These are phyloP conservation scores for Scutellaria minor DNA, from an alignment of 257 asterid genomes.

Conservation along the genomic window DNA sequence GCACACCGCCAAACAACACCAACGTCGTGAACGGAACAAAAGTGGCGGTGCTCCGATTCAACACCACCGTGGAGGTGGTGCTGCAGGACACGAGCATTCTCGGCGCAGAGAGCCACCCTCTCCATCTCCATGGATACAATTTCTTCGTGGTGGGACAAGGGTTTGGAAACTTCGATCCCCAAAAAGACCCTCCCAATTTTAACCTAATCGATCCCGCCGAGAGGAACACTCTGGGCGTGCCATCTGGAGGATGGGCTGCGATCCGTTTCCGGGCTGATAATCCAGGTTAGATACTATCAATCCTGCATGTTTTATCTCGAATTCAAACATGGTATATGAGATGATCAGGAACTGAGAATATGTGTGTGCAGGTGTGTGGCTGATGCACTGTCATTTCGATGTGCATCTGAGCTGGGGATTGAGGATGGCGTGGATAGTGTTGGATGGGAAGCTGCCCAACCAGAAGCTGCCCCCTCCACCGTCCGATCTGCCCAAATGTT, in stretches of 20 bases:
- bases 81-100: constrained; percentile 73
- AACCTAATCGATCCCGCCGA: constrained; percentile 75
- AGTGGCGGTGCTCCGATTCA: constrained; percentile 51
- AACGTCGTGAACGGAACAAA: constrained; percentile 55
- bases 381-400: constrained; percentile 72
- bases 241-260: constrained; percentile 79
- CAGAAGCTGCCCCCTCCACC: constrained; percentile 80
- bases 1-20: constrained; percentile 66
- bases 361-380: constrained; percentile 56
- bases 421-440: constrained; percentile 80
- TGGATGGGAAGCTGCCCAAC: constrained; percentile 68
- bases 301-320: background rate
- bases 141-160: constrained; percentile 71
- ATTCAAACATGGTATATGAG: background rate
- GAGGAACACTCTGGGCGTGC: constrained; percentile 62
- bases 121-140: constrained; percentile 68
- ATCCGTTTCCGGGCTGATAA: constrained; percentile 73
- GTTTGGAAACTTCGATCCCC: constrained; percentile 61
- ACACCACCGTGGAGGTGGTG: constrained; percentile 60
- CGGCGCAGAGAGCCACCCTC: constrained; percentile 76
- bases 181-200: constrained; percentile 52
- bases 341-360: background rate
- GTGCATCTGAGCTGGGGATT: constrained; percentile 82
- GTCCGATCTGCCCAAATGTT: constrained; percentile 75
- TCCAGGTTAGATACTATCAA: constrained; percentile 50